Evolutionary conservation across 495 filamentous ascomycete genomes (phyloP).

Genomic region (Podospora comata): DNA sequence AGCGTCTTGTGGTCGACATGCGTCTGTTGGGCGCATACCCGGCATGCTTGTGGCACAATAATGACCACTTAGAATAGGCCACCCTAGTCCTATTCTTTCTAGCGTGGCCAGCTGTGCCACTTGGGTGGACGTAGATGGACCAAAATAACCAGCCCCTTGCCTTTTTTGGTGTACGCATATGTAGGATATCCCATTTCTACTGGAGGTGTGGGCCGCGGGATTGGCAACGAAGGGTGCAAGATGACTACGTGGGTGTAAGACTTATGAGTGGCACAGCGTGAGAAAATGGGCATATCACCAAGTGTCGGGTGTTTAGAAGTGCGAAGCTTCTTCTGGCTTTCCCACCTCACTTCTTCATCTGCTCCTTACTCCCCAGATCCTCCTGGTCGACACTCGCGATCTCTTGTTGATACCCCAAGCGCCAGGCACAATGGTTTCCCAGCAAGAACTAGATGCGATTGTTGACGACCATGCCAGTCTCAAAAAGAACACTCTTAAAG

Average conservation of each 20-base stretch:
- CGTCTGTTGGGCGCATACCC: neutral
- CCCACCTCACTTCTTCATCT: neutral
- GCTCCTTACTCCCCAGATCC: neutral
- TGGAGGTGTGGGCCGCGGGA: neutral
- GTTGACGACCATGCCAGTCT: constrained; percentile 1
- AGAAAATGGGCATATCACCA: neutral
- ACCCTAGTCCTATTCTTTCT: neutral
- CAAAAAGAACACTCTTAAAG: neutral
- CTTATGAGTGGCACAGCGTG: neutral
- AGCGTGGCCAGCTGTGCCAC: neutral
- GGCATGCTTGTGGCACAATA: neutral
- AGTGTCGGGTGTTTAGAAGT: neutral
- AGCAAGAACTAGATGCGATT: neutral
- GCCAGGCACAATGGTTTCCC: neutral
- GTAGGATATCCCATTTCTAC: neutral
- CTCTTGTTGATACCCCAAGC: neutral
- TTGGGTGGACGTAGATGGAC: neutral
- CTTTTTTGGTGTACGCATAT: neutral
- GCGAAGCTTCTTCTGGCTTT: neutral
- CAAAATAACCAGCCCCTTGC: neutral
- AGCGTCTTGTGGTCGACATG: neutral
- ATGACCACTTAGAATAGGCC: neutral
- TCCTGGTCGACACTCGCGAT: neutral
- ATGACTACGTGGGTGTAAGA: neutral
- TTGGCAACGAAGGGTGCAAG: neutral